Evolutionary conservation across 2,329 filamentous ascomycete species (phyloP), one percentile per base, ranked within the genome.

Genomic region (Purpureocillium lavendulum): DNA sequence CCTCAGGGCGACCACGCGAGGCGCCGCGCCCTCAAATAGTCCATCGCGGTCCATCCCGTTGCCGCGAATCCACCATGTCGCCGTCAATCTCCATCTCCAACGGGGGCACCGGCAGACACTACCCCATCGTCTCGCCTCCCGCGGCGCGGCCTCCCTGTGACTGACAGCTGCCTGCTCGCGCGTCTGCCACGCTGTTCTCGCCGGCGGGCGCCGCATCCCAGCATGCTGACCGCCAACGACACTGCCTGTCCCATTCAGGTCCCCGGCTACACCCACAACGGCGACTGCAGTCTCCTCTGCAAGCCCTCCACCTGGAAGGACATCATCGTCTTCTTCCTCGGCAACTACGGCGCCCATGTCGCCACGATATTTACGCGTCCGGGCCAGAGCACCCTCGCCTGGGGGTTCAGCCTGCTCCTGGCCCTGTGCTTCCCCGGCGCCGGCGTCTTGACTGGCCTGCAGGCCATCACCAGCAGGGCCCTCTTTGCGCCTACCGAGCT

Each of bases 221-320:
- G 11, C 29, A 30, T 30, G 10, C 4, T 18, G 4, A 17, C 15
- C 15, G 38, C 38, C 32, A 29, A 42, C 21, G 40, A 42, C 26
- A 35, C 14, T 4, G n/a, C 30, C 13, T 42, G 40, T 10, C 36
- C 40, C 15, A 11, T 34, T 24, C 36, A 38, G 7, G 21, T 42
- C 16, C 33, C 36, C 13, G 33, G 37, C 37, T 42, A 36, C 30
- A 36, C 40, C 12, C 40, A 42, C 32, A 39, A 42, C 14, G 40
- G 40, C 29, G 40, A 42, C 33, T 42, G 40, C 40, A 42, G 35
- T n/a, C 40, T 42, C 21, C 17, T 42, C 10, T 42, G 40, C 21
- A 42, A 34, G 26, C 14, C 40, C 11, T 30, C 40, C 10, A 28
- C 18, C 3, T 42, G 36, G 36, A 42, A 42, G 12, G 37, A 42